phyloP scores from a whole-genome alignment of 2,329 filamentous ascomycete species.

The Graphiopsis chlorocephala region DNA sequence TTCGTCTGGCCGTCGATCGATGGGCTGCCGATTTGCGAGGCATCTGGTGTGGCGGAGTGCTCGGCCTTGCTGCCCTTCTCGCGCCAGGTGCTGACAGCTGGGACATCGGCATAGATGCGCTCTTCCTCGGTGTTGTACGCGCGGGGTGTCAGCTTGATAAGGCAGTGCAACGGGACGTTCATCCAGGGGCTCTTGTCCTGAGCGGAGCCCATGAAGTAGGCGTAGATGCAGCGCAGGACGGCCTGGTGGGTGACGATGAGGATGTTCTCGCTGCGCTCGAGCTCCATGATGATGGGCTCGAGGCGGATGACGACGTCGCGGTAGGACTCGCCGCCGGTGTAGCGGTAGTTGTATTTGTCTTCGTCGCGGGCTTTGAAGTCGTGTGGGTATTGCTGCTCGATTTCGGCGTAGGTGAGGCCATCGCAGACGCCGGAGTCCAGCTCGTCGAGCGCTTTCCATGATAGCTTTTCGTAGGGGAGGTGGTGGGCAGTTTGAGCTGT shows the following conservation, averaged over 20 bases:
- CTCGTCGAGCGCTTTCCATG: conserved; percentile 98
- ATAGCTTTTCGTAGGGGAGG: conserved; percentile 88
- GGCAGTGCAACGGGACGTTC: conserved; percentile 92
- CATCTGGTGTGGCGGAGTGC: conserved; percentile 56
- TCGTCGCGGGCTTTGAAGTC: conserved; percentile 95
- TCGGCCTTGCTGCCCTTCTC: conserved; percentile 90
- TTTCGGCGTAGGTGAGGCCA: conserved; percentile 92
- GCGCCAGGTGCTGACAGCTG: conserved; percentile 93
- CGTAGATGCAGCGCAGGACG: conserved; percentile 93
- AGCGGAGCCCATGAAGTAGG: conserved; percentile 97
- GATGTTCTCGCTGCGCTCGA: conserved; percentile 94
- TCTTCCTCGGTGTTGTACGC: conserved; percentile 93
- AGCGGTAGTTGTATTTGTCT: conserved; percentile 99
- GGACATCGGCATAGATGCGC: conserved; percentile 84
- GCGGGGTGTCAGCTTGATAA: conserved; percentile 93
- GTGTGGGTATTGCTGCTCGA: conserved; percentile 85
- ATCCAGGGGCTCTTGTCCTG: conserved; percentile 96
- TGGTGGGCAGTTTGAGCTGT: conserved; percentile 90
- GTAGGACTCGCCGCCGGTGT: conserved; percentile 92
- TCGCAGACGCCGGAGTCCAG: conserved; percentile 96
- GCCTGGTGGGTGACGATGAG: conserved; percentile 98
- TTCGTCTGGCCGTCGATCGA: conserved; percentile 6
- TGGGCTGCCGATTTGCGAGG: conserved; percentile 10
- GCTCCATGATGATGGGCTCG: conserved; percentile 99
- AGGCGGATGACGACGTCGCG: conserved; percentile 96